Evolutionary conservation across 129 eudicot genomes (phyloP).

Genomic region (Chrysanthemum makinoi): DNA sequence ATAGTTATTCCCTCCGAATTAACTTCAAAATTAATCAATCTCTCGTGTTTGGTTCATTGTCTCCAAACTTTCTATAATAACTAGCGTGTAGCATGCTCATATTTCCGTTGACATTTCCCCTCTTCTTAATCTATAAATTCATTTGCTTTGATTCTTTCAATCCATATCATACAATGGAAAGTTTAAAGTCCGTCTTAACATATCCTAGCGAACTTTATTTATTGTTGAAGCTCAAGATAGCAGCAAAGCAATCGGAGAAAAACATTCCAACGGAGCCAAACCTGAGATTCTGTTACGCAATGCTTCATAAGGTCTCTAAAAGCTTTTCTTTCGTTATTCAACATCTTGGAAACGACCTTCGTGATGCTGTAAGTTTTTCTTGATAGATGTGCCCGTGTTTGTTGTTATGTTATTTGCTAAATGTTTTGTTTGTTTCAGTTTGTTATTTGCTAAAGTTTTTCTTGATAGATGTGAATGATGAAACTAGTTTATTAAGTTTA

Average conservation of each 20-base stretch:
- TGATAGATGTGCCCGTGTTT: background rate
- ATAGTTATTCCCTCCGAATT: too few relatives aligned
- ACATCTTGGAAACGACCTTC: slow-evolving; percentile 81
- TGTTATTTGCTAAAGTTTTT: too few relatives aligned
- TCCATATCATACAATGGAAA: slow-evolving; percentile 49
- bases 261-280: slow-evolving; percentile 91
- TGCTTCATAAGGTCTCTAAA: slow-evolving; percentile 94
- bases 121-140: too few relatives aligned
- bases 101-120: too few relatives aligned
- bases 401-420: background rate
- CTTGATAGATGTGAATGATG: too few relatives aligned
- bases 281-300: slow-evolving; percentile 88
- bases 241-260: slow-evolving; percentile 73
- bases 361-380: slow-evolving; percentile 65
- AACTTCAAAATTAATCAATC: too few relatives aligned
- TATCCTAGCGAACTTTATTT: slow-evolving; percentile 86
- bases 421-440: background rate
- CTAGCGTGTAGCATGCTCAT: too few relatives aligned
- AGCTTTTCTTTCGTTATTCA: slow-evolving; percentile 93
- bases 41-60: too few relatives aligned
- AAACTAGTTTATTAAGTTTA: too few relatives aligned
- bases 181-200: slow-evolving; percentile 69
- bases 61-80: too few relatives aligned
- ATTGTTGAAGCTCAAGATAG: slow-evolving; percentile 73
- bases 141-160: too few relatives aligned